Evolutionary conservation across 1,139 yeast species (phyloP).

Genomic region (Petasospora fabianii): DNA sequence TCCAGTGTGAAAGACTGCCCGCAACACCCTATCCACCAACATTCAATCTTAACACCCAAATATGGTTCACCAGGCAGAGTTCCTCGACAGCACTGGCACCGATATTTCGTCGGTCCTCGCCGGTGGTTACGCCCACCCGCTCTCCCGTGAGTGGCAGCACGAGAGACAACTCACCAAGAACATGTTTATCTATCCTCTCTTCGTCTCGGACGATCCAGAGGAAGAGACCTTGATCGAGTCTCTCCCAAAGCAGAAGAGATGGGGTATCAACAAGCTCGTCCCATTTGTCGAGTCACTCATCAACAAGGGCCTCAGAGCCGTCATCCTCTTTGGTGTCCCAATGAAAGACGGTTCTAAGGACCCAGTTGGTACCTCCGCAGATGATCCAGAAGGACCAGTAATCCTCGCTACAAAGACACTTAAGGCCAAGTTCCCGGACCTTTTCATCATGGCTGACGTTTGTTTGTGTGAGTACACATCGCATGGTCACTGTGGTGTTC

Average conservation of each 20-base stretch:
- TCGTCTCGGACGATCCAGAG: conserved; percentile 76
- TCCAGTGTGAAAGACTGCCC: too few species aligned
- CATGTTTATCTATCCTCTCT: conserved; percentile 92
- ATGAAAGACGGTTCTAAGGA: conserved; percentile 73
- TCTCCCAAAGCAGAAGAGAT: conserved; percentile 83
- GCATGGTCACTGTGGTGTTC: conserved; percentile 95
- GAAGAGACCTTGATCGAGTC: conserved; percentile 73
- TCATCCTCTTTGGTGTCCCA: conserved; percentile 90
- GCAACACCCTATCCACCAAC: too few species aligned
- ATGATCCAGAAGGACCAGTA: conserved; percentile 95
- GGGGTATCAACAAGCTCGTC: conserved; percentile 75
- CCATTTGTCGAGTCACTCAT: conserved; percentile 71
- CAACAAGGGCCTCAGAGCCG: conserved; percentile 78
- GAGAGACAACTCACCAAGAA: conserved; percentile 78
- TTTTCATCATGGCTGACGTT: conserved; percentile 90
- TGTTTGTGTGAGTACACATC: conserved; percentile 95
- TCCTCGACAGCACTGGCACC: conserved; percentile 53
- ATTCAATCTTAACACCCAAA: too few species aligned
- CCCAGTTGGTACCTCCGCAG: conserved; percentile 82
- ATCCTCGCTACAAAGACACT: conserved; percentile 71
- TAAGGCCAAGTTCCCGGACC: conserved; percentile 64
- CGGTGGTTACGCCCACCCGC: conserved; percentile 92
- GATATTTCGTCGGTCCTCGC: conserved; percentile 76
- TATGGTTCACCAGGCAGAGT: conserved; percentile 60
- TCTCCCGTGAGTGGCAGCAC: conserved; percentile 87